A percentile compares a stretch with the other conserved stretches of the same genome.
These are phyloP conservation scores for Dianthus caryophyllus DNA, from an alignment of 148 eudicot genomes.

Conservation along the genomic window DNA sequence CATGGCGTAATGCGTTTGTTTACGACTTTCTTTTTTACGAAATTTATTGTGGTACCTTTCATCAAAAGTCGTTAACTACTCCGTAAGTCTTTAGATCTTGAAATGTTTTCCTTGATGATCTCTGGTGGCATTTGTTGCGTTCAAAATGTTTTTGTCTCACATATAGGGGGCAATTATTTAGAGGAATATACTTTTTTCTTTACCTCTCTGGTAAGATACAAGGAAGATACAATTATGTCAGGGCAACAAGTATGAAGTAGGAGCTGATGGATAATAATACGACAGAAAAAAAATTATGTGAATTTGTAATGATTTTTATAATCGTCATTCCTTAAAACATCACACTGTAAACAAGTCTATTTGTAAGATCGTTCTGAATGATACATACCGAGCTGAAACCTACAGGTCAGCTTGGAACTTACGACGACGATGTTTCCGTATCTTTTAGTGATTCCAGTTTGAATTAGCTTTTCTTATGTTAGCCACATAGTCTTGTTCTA, in stretches of 20 bases:
- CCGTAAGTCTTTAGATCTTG: neutral
- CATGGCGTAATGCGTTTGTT: neutral
- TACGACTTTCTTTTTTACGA: neutral
- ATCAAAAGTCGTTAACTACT: neutral
- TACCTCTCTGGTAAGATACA: neutral
- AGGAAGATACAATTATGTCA: neutral
- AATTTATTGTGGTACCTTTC: neutral
- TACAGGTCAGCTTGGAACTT: too few species aligned
- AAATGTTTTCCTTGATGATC: neutral
- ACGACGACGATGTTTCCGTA: too few species aligned
- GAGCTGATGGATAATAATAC: neutral
- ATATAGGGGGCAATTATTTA: neutral
- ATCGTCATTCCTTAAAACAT: neutral
- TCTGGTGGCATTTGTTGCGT: neutral
- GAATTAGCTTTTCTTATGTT: neutral
- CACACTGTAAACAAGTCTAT: neutral
- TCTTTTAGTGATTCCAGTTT: neutral
- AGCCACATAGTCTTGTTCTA: neutral
- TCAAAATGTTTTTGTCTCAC: neutral
- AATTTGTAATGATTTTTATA: neutral
- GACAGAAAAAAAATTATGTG: neutral
- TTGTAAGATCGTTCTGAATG: neutral
- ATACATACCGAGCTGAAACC: neutral
- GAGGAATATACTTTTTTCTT: neutral
- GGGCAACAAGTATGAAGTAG: neutral